Evolutionary conservation across 148 eudicot genomes (phyloP).

Genomic region (Chenopodium berlandieri): DNA sequence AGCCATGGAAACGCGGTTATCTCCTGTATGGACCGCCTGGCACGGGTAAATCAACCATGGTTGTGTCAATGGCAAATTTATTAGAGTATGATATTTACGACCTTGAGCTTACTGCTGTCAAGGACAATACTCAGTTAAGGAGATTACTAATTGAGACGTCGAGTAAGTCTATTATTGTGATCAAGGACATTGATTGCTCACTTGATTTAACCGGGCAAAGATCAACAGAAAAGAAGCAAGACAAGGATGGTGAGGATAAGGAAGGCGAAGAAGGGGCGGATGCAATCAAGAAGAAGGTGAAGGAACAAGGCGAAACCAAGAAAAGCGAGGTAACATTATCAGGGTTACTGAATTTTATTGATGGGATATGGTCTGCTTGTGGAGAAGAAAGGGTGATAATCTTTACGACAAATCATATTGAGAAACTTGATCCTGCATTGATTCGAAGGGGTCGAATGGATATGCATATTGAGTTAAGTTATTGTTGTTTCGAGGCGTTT

Average conservation of each 20-base stretch:
- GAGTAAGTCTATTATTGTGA: neutral
- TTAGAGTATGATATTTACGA: neutral
- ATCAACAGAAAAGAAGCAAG: neutral
- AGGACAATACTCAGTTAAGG: neutral
- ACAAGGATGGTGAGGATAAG: neutral
- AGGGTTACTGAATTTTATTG: neutral
- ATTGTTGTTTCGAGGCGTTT: neutral
- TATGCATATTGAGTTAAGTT: neutral
- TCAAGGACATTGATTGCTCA: neutral
- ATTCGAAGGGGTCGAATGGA: neutral
- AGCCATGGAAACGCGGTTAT: neutral
- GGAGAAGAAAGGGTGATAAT: neutral
- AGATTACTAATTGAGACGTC: neutral
- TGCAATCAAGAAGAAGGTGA: neutral
- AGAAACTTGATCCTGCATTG: neutral
- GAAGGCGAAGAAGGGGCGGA: neutral
- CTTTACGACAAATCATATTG: neutral
- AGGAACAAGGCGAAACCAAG: neutral
- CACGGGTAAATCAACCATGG: neutral
- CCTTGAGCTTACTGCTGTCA: neutral
- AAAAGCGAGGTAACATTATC: neutral
- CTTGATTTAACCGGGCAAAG: neutral
- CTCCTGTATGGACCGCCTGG: neutral
- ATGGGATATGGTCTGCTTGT: neutral
- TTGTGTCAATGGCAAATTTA: neutral